Base-by-base conservation (phyloP, 805 yeast species). In the Candida qinlingensis region DNA sequence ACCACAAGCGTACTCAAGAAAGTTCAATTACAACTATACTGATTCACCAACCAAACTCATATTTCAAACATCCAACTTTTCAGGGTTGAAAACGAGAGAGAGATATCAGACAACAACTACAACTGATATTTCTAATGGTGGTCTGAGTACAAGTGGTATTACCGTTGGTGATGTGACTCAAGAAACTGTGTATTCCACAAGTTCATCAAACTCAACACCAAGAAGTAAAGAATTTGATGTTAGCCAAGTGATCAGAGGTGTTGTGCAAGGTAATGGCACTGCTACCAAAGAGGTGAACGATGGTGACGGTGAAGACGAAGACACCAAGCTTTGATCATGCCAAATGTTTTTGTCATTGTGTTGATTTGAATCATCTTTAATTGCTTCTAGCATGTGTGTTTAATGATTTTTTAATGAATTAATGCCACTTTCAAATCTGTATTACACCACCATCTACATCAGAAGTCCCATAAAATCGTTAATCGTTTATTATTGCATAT, bases 141-240 rank as follows among this genome's bases (percentile, higher is more conserved):
- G 51, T 36, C 43, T 60, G 25, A 57, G 19, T 7, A 4, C 34
- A 8, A 41, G 33, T 7, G 38, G 55, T 41, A 35, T 52, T 4
- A 57, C 60, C 2, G 54, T 56, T 7, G 59, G 61, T 8, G 51
- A 52, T 36, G 45, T 60, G 25, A 57, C 62, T 1, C 47, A 54
- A n/a, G 62, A 56, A 37, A 53, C 56, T 5, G 61, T 60, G 1
- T 59, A 58, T 31, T 58, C 62, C 1, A 56, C 49, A 28, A 48
- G 54, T 1, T 52, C 53, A 39, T 42, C 42, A 10, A 42, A 50
- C 36, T 55, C 51, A 37, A 54, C 48, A 6, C 37, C 39, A 8
- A 35, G 13, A 33, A 6, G 27, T 45, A 44, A 37, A 39, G 45
- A 37, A 34, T 8, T 25, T 5, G 48, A 45, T 25, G 8, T n/a